Evolutionary conservation across 2,329 filamentous ascomycete species (phyloP).

Genomic region (Rhinocladiella similis): DNA sequence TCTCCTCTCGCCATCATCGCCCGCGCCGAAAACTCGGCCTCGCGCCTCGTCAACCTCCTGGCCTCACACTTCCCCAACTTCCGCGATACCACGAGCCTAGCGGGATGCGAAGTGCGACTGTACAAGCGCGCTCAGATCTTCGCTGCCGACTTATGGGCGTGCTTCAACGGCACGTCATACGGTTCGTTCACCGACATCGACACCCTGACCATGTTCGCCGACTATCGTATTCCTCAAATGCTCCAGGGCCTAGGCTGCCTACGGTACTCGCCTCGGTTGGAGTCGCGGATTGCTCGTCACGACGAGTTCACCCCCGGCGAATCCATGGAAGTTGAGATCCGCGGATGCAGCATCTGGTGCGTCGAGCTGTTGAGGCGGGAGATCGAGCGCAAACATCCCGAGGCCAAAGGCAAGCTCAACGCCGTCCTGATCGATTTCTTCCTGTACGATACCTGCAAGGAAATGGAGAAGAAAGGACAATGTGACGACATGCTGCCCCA

Average conservation of each 20-base stretch:
- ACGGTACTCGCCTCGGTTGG: constrained; percentile 77
- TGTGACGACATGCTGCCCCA: constrained; percentile 44
- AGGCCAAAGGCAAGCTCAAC: constrained; percentile 57
- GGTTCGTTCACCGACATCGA: constrained; percentile 88
- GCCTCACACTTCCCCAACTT: constrained; percentile 76
- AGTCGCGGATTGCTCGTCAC: constrained; percentile 65
- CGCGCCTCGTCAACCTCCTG: constrained; percentile 80
- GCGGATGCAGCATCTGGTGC: constrained; percentile 94
- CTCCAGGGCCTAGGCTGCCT: constrained; percentile 80
- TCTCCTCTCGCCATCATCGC: constrained; percentile 72
- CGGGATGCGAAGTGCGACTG: constrained; percentile 73
- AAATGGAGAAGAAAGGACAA: constrained; percentile 60
- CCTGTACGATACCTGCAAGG: constrained; percentile 91
- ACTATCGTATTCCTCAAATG: constrained; percentile 95
- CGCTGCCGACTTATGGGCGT: constrained; percentile 94
- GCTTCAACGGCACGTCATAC: constrained; percentile 77
- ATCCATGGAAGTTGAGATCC: constrained; percentile 80
- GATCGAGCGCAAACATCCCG: constrained; percentile 70
- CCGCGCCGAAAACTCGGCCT: constrained; percentile 75
- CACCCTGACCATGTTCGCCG: constrained; percentile 92
- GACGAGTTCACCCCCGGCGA: constrained; percentile 69
- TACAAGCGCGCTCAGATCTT: constrained; percentile 95
- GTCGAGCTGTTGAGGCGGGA: constrained; percentile 84
- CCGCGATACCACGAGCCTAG: constrained; percentile 74
- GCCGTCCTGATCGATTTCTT: constrained; percentile 97